A percentile compares a stretch with the other conserved stretches of the same genome.
phyloP scores from a whole-genome alignment of 441 rosid genomes.

The Isatis lusitanica region DNA sequence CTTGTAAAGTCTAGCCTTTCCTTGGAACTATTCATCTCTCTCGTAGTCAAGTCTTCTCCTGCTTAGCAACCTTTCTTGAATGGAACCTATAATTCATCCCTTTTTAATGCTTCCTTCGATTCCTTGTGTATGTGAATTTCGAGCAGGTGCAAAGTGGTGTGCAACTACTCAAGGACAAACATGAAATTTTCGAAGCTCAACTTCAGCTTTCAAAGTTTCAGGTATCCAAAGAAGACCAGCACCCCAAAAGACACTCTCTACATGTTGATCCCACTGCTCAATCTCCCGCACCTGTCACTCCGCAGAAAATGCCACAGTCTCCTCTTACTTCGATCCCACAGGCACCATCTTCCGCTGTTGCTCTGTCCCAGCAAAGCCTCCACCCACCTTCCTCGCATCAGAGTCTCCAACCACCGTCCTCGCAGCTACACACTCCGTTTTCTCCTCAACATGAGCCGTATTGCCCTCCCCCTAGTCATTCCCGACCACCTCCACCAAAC shows the following conservation, averaged over 20 bases:
- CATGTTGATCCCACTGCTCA: slow-evolving; percentile 49
- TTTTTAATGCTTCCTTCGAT: no score
- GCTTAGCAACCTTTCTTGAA: neutral
- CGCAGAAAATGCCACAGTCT: neutral
- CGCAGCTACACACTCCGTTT: slow-evolving; percentile 23
- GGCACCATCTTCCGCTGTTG: slow-evolving; percentile 21
- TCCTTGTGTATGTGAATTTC: neutral
- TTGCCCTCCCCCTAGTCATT: slow-evolving; percentile 46
- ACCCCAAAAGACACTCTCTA: neutral
- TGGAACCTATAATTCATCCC: no score
- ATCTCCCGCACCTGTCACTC: slow-evolving; percentile 29
- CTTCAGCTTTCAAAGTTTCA: slow-evolving; percentile 55
- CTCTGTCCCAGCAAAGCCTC: slow-evolving; percentile 33
- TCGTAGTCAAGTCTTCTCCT: neutral
- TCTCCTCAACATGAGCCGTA: slow-evolving; percentile 61
- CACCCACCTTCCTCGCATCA: neutral
- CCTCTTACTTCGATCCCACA: neutral
- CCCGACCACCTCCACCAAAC: slow-evolving; percentile 42
- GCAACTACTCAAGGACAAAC: slow-evolving; percentile 61
- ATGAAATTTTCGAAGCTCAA: slow-evolving; percentile 56
- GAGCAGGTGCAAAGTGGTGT: slow-evolving; percentile 71
- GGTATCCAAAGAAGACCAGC: slow-evolving; percentile 41
- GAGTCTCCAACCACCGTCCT: neutral
- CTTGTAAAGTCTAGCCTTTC: neutral
- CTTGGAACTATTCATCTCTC: neutral